Conservation (phyloP, 2,329 filamentous ascomycete species). For the Penicillium sp. region DNA sequence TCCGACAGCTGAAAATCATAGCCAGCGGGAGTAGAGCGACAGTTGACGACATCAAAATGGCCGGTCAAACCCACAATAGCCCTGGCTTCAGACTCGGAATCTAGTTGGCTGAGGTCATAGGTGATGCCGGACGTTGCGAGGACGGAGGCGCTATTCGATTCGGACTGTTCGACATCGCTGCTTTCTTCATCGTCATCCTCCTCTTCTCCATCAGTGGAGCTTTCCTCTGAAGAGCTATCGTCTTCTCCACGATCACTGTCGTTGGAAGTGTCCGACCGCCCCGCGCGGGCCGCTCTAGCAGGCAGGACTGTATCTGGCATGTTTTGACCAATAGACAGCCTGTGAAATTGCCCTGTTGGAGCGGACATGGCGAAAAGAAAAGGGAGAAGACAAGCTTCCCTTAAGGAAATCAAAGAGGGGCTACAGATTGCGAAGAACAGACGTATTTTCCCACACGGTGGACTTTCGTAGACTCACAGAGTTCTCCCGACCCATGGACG, state of each 20-base stretch:
- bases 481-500: slow-evolving; percentile 40
- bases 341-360: slow-evolving; percentile 41
- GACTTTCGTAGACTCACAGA: slow-evolving; percentile 25
- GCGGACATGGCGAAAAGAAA: slow-evolving; percentile 37
- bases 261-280: slow-evolving; percentile 19
- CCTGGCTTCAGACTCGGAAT: slow-evolving; percentile 32
- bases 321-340: slow-evolving; percentile 40
- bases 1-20: slow-evolving; percentile 43
- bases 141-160: slow-evolving; percentile 23
- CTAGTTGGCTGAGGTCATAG: slow-evolving; percentile 36
- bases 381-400: slow-evolving; percentile 7
- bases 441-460: slow-evolving; percentile 18
- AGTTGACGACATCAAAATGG: slow-evolving; percentile 38
- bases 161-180: slow-evolving; percentile 20
- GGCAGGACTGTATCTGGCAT: slow-evolving; percentile 34
- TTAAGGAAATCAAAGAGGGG: slow-evolving; percentile 6
- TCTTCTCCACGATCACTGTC: slow-evolving; percentile 16
- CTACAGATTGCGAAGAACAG: slow-evolving; percentile 5
- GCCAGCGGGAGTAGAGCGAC: slow-evolving; percentile 30
- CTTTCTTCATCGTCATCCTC: slow-evolving; percentile 19
- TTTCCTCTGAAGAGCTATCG: slow-evolving; percentile 15
- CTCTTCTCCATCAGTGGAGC: slow-evolving; percentile 14
- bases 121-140: slow-evolving; percentile 36
- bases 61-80: slow-evolving; percentile 37
- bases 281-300: slow-evolving; percentile 14